Evolutionary conservation across 441 rosid genomes (phyloP), one percentile per base, ranked within the genome.

Genomic region (Dalechampia spathulata): DNA sequence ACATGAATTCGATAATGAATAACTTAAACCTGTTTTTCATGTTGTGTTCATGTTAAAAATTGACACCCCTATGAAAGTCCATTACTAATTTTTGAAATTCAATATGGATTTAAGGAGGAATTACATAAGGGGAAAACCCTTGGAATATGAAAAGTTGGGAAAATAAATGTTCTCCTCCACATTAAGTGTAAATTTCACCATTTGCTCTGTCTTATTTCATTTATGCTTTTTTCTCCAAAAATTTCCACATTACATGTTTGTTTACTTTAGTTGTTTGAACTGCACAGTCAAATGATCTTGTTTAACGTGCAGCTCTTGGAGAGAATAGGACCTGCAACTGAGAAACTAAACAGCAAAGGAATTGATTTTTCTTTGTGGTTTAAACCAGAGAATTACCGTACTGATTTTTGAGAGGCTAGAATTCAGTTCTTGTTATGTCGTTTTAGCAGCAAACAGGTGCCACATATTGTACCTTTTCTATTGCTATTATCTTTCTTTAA

Each of bases 291-390:
- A 32, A 2, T 53, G 7, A 9, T 52, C 57, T n/a, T 32, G 9
- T 50, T 61, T n/a, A 37, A 41, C 21, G 63, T 77, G 74, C 76
- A 91, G 98, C 93, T 88, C 47, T 62, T 88, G 69, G 90, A 83
- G 60, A 82, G 70, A 63, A 84, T 88, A 20, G 81, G 80, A 25
- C 83, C 95, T 0, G 87, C 90, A 9, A 91, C 96, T 13, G 87
- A 86, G 78, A 75, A 78, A 46, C 74, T 87, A 66, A 88, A 83
- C 72, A 63, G 52, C 49, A 84, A 88, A 75, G 95, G 96, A 72
- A 77, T 81, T 9, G 87, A 91, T 74, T 91, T 88, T 73, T 88
- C 96, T 4, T 52, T 70, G 47, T 84, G 98, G 96, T 91, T 70
- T 74, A 86, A 91, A 75, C 98, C 96, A 0, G 87, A 81, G 56